Base-by-base conservation (phyloP, 345 rosid genomes). In the Populus pruinosa region DNA sequence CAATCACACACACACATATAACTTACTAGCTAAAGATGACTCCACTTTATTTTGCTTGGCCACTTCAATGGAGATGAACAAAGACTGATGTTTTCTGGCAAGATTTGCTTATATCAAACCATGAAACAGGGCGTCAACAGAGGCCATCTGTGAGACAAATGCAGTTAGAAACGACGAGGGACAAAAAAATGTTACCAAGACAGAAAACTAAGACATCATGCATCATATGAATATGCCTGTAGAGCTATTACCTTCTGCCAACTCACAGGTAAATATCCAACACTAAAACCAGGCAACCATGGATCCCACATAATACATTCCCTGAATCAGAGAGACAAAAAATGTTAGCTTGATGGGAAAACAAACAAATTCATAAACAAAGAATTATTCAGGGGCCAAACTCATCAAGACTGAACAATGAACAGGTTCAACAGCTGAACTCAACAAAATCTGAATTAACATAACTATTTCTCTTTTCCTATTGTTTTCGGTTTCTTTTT, bases 371-470 rank as follows among this genome's bases (percentile, higher is more conserved):
- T 27, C 35, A 41, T 17, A 64, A 20, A 36, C 12, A 44, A 65
- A 65, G 18, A 63, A 27, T 3, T 29, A 25, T 64, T 39, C 9
- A 43, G 41, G 11, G 61, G 67, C 70, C n/a, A 41, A 18, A 63
- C 38, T 8, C 44, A 39, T 43, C 69, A 74, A 68, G 33, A 5
- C 12, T 8, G 29, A 74, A 25, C 2, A 50, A 31, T 27, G 50
- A 65, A 75, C 29, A 47, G 33, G 69, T 61, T 61, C 33, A 8
- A 44, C 18, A 75, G 47, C 78, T 65, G 31, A 63, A 63, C 31
- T 63, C 23, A 6, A 23, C 16, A 12, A 23, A 10, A 63, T 14
- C 50, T 47, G 50, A 47, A 47, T 12, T 27, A 63, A 0, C 67
- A n/a, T 63, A 11, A 11, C 16, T 21, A 33, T 63, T 11, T 10